Percentiles rank a stretch among this genome's conserved stretches.
Conservation (phyloP, 2,329 filamentous ascomycete species). For the Hymenotorrendiella dingleyae region DNA sequence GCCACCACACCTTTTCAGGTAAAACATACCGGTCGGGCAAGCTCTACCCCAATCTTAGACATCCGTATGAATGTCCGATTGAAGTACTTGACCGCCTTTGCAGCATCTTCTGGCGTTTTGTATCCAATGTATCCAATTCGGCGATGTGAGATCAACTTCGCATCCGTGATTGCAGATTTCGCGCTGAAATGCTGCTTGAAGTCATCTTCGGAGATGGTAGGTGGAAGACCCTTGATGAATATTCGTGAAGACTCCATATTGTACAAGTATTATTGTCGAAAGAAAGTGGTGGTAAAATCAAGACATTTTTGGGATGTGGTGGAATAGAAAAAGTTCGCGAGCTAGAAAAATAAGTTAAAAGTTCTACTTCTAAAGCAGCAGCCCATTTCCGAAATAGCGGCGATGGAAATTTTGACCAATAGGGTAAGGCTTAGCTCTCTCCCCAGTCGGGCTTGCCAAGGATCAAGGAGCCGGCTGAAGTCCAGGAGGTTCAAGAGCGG, state of each 20-base stretch:
- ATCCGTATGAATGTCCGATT: constrained; percentile 93
- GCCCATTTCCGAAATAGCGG: no score
- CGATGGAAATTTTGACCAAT: no score
- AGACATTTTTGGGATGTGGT: not conserved
- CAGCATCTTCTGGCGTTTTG: constrained; percentile 73
- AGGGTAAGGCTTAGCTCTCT: no score
- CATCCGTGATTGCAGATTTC: constrained; percentile 75
- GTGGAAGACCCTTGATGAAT: constrained; percentile 80
- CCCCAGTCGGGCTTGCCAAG: no score
- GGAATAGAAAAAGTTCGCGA: not conserved
- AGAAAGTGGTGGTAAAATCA: not conserved
- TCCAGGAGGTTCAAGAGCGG: no score
- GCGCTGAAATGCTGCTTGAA: constrained; percentile 83
- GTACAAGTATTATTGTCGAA: no score
- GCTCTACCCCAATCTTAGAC: constrained; percentile 86
- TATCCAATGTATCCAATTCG: constrained; percentile 96
- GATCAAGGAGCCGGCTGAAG: no score
- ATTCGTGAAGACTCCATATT: constrained; percentile 52
- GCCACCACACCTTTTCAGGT: no score
- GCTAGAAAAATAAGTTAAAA: constrained; percentile 2
- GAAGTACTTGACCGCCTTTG: constrained; percentile 86
- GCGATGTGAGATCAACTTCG: constrained; percentile 82
- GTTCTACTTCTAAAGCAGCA: not conserved
- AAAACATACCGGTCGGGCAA: constrained; percentile 75
- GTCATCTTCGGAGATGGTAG: constrained; percentile 75